A percentile compares a stretch with the other conserved stretches of the same genome.
Conservation (phyloP, 2,329 filamentous ascomycete species). For the Sclerotinia minor region DNA sequence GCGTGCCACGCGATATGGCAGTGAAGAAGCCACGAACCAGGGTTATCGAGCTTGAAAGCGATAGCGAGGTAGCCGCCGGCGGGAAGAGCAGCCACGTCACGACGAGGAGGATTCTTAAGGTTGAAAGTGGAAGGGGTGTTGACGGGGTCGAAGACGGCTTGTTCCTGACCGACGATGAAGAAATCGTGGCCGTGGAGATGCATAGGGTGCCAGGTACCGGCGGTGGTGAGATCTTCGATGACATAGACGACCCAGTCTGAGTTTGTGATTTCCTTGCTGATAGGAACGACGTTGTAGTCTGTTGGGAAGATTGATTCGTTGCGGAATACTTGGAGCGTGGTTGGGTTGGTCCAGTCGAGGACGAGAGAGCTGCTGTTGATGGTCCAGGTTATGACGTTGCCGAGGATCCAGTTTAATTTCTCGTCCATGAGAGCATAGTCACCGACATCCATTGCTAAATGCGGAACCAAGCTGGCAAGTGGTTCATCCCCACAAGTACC, state of each 20-base stretch:
- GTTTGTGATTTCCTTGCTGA: conserved; percentile 11
- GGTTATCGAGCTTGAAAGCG: conserved; percentile 41
- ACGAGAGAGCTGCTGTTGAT: conserved; percentile 50
- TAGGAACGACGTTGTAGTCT: conserved; percentile 35
- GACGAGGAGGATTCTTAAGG: conserved; percentile 51
- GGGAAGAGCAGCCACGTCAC: conserved; percentile 53
- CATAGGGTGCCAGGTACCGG: conserved; percentile 41
- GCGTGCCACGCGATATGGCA: conserved; percentile 53
- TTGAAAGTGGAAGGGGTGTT: conserved; percentile 36
- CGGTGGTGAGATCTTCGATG: conserved; percentile 35
- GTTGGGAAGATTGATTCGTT: conserved; percentile 39
- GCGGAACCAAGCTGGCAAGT: conserved; percentile 36
- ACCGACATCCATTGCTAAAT: conserved; percentile 36
- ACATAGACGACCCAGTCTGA: conserved; percentile 36
- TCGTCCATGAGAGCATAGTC: conserved; percentile 27
- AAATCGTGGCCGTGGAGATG: conserved; percentile 56
- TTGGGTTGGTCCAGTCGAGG: conserved; percentile 51
- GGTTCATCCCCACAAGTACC: conserved; percentile 40
- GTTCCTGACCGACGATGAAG: conserved; percentile 48
- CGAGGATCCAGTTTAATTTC: conserved; percentile 27
- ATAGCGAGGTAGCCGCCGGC: conserved; percentile 40
- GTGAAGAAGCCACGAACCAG: conserved; percentile 41
- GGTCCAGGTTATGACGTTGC: conserved; percentile 49
- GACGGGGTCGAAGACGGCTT: conserved; percentile 42
- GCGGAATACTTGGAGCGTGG: conserved; percentile 43